Evolutionary conservation across 257 asterid genomes (phyloP).

Genomic region (Gentiana dahurica): DNA sequence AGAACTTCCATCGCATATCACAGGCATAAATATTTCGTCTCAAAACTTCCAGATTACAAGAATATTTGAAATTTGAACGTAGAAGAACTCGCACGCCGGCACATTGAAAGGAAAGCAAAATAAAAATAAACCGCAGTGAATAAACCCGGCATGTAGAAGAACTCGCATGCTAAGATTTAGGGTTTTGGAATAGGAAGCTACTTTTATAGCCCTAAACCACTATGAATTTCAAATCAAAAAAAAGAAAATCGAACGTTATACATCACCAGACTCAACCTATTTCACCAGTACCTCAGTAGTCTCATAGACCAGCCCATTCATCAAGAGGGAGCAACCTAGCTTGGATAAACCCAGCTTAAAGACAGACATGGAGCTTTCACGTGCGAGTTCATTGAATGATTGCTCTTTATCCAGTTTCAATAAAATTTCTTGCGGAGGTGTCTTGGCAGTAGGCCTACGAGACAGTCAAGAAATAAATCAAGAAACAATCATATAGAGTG

Average conservation of each 20-base stretch:
- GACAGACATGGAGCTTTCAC: conserved; percentile 72
- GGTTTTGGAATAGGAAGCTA: too few species aligned
- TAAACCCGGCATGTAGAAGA: too few species aligned
- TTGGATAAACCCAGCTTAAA: conserved; percentile 77
- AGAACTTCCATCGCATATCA: background rate
- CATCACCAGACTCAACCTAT: conserved; percentile 3
- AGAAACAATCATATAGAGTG: background rate
- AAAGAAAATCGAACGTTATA: too few species aligned
- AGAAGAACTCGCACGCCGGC: too few species aligned
- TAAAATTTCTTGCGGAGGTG: conserved; percentile 85
- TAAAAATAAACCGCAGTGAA: too few species aligned
- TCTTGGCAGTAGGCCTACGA: conserved; percentile 63
- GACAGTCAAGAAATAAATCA: conserved; percentile 9
- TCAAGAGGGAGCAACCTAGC: conserved; percentile 70
- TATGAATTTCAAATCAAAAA: too few species aligned
- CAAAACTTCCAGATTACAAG: background rate
- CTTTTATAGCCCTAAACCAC: too few species aligned
- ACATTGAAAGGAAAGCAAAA: too few species aligned
- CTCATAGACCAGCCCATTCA: conserved; percentile 94
- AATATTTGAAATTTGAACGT: too few species aligned
- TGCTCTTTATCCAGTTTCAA: conserved; percentile 71
- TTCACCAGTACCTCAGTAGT: conserved; percentile 60
- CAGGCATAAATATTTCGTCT: background rate
- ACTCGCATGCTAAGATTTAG: too few species aligned
- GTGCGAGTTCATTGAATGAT: conserved; percentile 46